Evolutionary conservation across 495 filamentous ascomycete species (phyloP), one percentile per base, ranked within the genome.

Genomic region (Penicillium paradoxum): DNA sequence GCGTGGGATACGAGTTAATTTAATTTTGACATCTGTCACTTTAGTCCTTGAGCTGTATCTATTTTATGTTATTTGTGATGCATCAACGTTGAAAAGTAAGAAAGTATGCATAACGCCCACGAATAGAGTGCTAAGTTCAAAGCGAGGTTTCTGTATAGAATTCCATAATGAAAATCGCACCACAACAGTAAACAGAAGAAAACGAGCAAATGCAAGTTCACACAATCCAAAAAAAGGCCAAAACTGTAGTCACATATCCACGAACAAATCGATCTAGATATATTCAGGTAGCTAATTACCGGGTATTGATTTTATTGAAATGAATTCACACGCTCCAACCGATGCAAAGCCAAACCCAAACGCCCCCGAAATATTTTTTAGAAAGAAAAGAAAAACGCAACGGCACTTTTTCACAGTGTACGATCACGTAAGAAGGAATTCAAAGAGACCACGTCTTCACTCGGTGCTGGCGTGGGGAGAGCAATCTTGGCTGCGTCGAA

Each of bases 401-500:
- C 38, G 15, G 15, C 21, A 3, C n/a, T n/a, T 11, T 18, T 33
- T 49, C 44, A 58, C 24, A 42, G n/a, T 11, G 54, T 36, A 25
- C 40, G 49, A 13, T 62, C 56, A 24, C 59, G 63, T 22, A 66
- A 30, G 38, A 64, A 63, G 19, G 60, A 61, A 56, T 65, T 22
- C 21, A 56, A 22, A 19, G 53, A 61, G 15, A 68, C 45, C 45
- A 59, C 22, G 10, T 65, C 63, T 24, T 66, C 63, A 17, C 57
- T 60, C 1, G 60, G 54, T 0, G 58, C 53, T 10, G 64, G 64
- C 11, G 52, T 53, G 9, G 67, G 67, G 18, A 73, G 59, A 1
- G 47, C 46, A 4, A 65, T 66, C 22, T 66, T 58, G 1, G 56
- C 56, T 15, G 73, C 73, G 37, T 75, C 73, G 38, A 70, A 73